Evolutionary conservation across 2,329 filamentous ascomycete genomes (phyloP).

Genomic region (Drechslerella stenobrocha): DNA sequence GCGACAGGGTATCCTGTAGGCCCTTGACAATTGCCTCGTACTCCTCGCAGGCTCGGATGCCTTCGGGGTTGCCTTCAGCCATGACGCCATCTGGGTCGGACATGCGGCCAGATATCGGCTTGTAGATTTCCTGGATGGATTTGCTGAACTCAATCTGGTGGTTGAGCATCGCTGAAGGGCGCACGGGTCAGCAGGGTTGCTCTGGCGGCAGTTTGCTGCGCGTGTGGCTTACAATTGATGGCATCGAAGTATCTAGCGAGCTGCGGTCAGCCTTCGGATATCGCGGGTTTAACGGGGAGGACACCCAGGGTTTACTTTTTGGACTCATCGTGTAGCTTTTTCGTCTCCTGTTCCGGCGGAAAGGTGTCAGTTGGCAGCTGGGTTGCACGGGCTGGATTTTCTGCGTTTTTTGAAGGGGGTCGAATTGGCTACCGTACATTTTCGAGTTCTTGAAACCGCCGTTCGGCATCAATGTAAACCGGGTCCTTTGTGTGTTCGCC

Average conservation of each 20-base stretch:
- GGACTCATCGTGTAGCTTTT: slow-evolving; percentile 94
- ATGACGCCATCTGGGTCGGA: slow-evolving; percentile 86
- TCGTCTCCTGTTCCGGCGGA: slow-evolving; percentile 68
- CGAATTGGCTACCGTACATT: slow-evolving; percentile 55
- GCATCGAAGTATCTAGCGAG: slow-evolving; percentile 75
- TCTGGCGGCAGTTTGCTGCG: slow-evolving; percentile 4
- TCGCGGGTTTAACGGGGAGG: not conserved
- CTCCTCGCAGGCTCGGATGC: slow-evolving; percentile 92
- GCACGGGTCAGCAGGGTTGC: slow-evolving; percentile 10
- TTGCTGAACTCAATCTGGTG: slow-evolving; percentile 99
- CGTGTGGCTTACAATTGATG: slow-evolving; percentile 73
- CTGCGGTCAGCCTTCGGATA: slow-evolving; percentile 48
- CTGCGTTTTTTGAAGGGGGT: not conserved
- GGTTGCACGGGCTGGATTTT: slow-evolving; percentile 5
- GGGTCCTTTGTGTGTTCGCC: slow-evolving; percentile 94
- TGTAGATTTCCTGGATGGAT: slow-evolving; percentile 94
- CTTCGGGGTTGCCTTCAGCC: slow-evolving; percentile 84
- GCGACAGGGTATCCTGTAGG: slow-evolving; percentile 80
- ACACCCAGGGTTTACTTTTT: slow-evolving; percentile 65
- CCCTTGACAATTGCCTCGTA: slow-evolving; percentile 91
- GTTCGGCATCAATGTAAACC: slow-evolving; percentile 91
- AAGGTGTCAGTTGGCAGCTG: slow-evolving; percentile 31
- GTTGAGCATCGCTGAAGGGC: slow-evolving; percentile 74
- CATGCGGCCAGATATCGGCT: slow-evolving; percentile 92
- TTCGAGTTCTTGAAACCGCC: slow-evolving; percentile 91